Evolutionary conservation across 257 asterid genomes (phyloP), one percentile per base, ranked within the genome.

Genomic region (Solanum chilense): DNA sequence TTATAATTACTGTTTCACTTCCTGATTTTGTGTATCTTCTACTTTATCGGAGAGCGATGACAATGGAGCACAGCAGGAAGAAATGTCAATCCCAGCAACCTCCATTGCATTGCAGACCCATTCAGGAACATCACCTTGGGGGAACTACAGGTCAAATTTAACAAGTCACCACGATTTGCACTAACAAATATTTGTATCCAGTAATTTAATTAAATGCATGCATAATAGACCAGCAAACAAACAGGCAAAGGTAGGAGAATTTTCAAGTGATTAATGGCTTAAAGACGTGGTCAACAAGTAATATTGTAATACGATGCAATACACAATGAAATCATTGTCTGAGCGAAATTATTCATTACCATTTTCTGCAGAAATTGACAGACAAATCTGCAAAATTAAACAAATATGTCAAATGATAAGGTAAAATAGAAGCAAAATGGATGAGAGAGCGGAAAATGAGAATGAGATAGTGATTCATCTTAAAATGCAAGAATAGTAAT

Each of bases 81-180:
- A 93, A 89, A 97, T 94, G 92, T 97, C 98, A 3, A 97, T 93
- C 80, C 98, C 98, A 47, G 98, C 98, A 60, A 97, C 99, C 90
- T 97, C 99, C 99, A 97, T 94, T 56, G 99, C 99, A 82, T 95
- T 97, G 93, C 98, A 94, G 21, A 97, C 99, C 99, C 99, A 97
- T 85, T 92, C 92, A 4, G 98, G 99, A 49, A 95, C 95, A 75
- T 97, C 94, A 9, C 97, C 98, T 87, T 93, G 75, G 0, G 99
- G 99, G 86, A 97, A 97, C 99, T 96, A 88, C 91, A 91, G 64
- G 86, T 12, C 49, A 58, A 56, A 33, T 39, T 82, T 64, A 66
- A 85, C 68, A 76, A 77, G 68, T 16, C 29, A 31, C 31, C 25
- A 52, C 33, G 44, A 81, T 16, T n/a, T 20, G 2, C 49, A 25